Base-by-base conservation (phyloP, 768 basidiomycete species). In the Mrakia frigida region DNA sequence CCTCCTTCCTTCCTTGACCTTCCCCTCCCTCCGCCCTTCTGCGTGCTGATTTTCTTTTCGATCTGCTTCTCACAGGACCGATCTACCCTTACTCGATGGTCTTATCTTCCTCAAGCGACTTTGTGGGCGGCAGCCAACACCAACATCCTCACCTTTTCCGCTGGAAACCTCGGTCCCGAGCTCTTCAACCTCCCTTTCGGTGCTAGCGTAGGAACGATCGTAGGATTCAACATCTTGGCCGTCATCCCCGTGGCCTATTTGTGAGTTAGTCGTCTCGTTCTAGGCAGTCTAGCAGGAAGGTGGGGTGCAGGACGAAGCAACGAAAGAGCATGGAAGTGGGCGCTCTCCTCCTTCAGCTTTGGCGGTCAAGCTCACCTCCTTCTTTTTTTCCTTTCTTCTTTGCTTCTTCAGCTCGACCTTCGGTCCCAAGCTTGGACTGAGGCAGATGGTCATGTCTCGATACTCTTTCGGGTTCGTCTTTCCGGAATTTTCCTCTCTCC, bases 361-460 rank as follows among this genome's bases (percentile, higher is more conserved):
- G 23, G 18, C 23, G n/a, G 35, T 50, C 28, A n/a, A 68, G 78
- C 84, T 68, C 69, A 28, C 33, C n/a, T 23, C 21, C 35, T 73
- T 25, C 37, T 23, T 18, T 5, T n/a, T 52, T 59, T 10, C 23
- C 71, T 37, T 72, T 23, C 61, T 67, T 76, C 14, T 50, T 74
- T 28, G 28, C 16, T 1, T 33, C 43, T 56, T 18, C 70, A 88
- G 87, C 76, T 83, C 88, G n/a, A 88, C 89, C 4, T 92, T 91
- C 84, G 91, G 92, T 16, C 91, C 92, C 0, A 89, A 89, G 81
- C 84, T 91, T 0, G 94, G 94, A 16, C 87, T 90, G 80, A 87
- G 92, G 28, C 90, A 93, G 80, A 92, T 94, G 91, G 88, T 92
- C 33, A 87, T 88, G 61, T 89, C 92, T 3, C 84, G 88, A 35